A percentile compares a stretch with the other conserved stretches of the same genome.
phyloP scores from a whole-genome alignment of 805 yeast species.

The Millerozyma acaciae region DNA sequence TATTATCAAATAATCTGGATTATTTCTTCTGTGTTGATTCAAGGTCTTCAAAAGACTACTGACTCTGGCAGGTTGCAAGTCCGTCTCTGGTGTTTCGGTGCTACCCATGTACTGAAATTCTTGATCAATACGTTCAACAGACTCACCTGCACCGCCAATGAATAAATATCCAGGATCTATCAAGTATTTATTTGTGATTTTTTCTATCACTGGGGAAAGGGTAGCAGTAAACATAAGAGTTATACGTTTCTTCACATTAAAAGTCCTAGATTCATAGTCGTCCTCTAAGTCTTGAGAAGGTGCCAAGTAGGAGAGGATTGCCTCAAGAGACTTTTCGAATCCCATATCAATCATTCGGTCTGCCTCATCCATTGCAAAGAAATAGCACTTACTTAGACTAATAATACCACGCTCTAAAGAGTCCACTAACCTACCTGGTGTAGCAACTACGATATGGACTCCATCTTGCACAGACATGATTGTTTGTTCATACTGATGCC shows the following conservation, averaged over 20 bases:
- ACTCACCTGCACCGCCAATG: conserved; percentile 65
- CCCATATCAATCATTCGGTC: conserved; percentile 96
- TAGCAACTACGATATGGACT: conserved; percentile 81
- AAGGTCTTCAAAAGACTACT: conserved; percentile 38
- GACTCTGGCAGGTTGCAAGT: conserved; percentile 34
- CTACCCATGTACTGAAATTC: conserved; percentile 41
- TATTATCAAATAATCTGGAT: conserved; percentile 44
- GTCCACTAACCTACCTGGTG: conserved; percentile 90
- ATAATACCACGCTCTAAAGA: conserved; percentile 66
- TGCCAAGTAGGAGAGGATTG: conserved; percentile 57
- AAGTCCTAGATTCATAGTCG: conserved; percentile 37
- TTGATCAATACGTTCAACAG: conserved; percentile 68
- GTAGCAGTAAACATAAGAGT: conserved; percentile 96
- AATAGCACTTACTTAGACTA: conserved; percentile 56
- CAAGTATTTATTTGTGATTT: conserved; percentile 60
- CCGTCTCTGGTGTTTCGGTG: conserved; percentile 19
- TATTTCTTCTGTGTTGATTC: conserved; percentile 38
- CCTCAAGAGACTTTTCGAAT: conserved; percentile 73
- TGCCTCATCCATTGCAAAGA: conserved; percentile 86
- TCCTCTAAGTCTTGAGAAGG: conserved; percentile 19
- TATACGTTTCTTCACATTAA: conserved; percentile 39
- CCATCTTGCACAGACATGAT: conserved; percentile 55
- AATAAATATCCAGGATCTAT: conserved; percentile 57
- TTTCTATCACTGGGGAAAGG: conserved; percentile 70
- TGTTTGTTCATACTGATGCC: conserved; percentile 78